Base-by-base conservation (phyloP, 108 stramenopile genomes). In the Cyclotella atomus region DNA sequence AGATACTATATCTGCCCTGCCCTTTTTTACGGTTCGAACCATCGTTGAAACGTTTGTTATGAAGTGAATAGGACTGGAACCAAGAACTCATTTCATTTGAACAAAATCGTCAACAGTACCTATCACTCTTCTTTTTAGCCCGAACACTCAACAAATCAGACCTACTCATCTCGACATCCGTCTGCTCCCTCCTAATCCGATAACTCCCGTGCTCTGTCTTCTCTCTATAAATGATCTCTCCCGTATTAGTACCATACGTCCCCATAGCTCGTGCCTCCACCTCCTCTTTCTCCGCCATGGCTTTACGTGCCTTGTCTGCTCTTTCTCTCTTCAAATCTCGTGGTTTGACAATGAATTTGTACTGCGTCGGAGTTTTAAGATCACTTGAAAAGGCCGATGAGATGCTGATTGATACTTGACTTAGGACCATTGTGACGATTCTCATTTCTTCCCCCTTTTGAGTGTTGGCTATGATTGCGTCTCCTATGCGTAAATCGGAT, bases 121-220 rank as follows among this genome's bases (percentile, higher is more conserved):
- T 87, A 76, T 94, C 93, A 53, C 85, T 86, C 52, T 88, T 94
- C 66, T 91, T 94, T 66, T 90, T 90, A 20, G 81, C 66, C 59
- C 93, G 64, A 71, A 89, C 62, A 57, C 65, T 47, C 60, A 94
- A 71, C 56, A 94, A 64, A 74, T 91, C 89, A 24, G 77, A 78
- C 64, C 93, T 68, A 7, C 78, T 72, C 68, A 68, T 62, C 38
- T 85, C 71, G 21, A 44, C 61, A n/a, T 73, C 63, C 24, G 81
- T 45, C n/a, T 70, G 30, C 45, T 88, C 85, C 52, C 73, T 76
- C 63, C 71, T 73, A 49, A 94, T 88, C 56, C 90, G 77, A 67
- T 94, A 94, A 9, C 85, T 81, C 33, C 90, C 90, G 44, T 87
- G 77, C 65, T 89, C 90, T 14, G 93, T 94, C 65, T 82, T 85